These are phyloP conservation scores for Amphirosellinia nigrospora DNA, from an alignment of 495 filamentous ascomycete genomes.

Conservation along the genomic window DNA sequence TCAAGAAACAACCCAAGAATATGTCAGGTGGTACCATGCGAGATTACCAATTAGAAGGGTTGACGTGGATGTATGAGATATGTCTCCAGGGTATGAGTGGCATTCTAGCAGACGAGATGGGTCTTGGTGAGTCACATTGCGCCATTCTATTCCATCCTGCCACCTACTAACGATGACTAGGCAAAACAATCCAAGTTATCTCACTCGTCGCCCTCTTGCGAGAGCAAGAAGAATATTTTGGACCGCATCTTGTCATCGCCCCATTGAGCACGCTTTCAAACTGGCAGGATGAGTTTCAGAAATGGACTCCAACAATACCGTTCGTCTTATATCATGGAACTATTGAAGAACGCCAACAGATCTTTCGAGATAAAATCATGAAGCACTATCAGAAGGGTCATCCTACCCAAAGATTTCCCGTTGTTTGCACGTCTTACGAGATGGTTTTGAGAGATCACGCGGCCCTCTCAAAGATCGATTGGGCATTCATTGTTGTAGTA, in stretches of 20 bases:
- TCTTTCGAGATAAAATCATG: constrained; percentile 69
- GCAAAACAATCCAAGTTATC: constrained; percentile 93
- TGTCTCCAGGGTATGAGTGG: constrained; percentile 85
- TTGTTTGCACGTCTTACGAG: constrained; percentile 93
- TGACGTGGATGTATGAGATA: constrained; percentile 93
- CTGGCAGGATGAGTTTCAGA: constrained; percentile 93
- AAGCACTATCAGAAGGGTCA: constrained; percentile 55
- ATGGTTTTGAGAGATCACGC: constrained; percentile 92
- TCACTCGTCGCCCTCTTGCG: constrained; percentile 87
- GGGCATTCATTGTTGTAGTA: constrained; percentile 97
- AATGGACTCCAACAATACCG: constrained; percentile 87
- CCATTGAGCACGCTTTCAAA: constrained; percentile 92
- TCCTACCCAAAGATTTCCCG: constrained; percentile 72
- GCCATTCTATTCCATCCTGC: neutral
- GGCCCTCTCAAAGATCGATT: constrained; percentile 77
- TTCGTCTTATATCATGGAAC: constrained; percentile 89
- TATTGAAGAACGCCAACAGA: constrained; percentile 72
- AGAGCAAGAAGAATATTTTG: constrained; percentile 78
- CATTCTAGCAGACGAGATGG: constrained; percentile 98
- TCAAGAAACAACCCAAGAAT: constrained; percentile 83
- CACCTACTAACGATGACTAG: constrained; percentile 35
- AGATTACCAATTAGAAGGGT: constrained; percentile 89
- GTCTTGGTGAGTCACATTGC: constrained; percentile 63
- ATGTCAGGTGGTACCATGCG: constrained; percentile 91
- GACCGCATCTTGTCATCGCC: constrained; percentile 88